These are phyloP conservation scores for Arachis hypogaea DNA, from an alignment of 306 rosid genomes.

Conservation along the genomic window DNA sequence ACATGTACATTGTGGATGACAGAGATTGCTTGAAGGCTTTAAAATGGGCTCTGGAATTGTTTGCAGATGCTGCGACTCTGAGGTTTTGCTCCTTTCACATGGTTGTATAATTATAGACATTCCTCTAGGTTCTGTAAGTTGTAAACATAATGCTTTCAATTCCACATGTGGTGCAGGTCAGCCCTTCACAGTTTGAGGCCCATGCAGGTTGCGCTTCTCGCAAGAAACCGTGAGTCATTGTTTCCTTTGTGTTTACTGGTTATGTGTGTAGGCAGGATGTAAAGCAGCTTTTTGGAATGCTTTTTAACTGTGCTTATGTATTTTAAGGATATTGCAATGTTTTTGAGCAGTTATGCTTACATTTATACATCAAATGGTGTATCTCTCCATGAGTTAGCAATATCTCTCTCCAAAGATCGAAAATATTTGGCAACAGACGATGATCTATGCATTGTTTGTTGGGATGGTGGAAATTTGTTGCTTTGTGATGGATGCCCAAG, in stretches of 20 bases:
- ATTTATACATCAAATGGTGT: slow-evolving; percentile 96
- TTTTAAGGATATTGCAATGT: slow-evolving; percentile 38
- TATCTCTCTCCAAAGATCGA: slow-evolving; percentile 89
- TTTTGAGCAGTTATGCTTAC: slow-evolving; percentile 83
- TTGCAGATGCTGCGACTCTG: slow-evolving; percentile 87
- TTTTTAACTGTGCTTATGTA: slow-evolving; percentile 19
- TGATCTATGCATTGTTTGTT: slow-evolving; percentile 87
- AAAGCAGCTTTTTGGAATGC: slow-evolving; percentile 31
- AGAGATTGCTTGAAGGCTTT: slow-evolving; percentile 94
- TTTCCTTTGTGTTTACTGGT: slow-evolving; percentile 1
- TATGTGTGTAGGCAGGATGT: slow-evolving; percentile 38
- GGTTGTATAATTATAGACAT: slow-evolving; percentile 29
- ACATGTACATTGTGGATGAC: slow-evolving; percentile 38
- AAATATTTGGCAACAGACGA: slow-evolving; percentile 83
- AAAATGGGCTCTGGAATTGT: slow-evolving; percentile 88
- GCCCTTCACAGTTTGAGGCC: slow-evolving; percentile 95
- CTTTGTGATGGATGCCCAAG: slow-evolving; percentile 99
- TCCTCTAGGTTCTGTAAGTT: slow-evolving; percentile 15
- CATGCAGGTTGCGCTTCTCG: slow-evolving; percentile 99
- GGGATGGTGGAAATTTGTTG: slow-evolving; percentile 92
- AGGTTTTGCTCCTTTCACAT: slow-evolving; percentile 52
- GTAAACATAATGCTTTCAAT: slow-evolving; percentile 32
- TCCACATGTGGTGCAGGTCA: slow-evolving; percentile 65
- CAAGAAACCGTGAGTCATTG: slow-evolving; percentile 81
- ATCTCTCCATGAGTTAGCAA: slow-evolving; percentile 88